Conservation (phyloP, 176 grass and related monocot genomes). For the Tillandsia leiboldiana region DNA sequence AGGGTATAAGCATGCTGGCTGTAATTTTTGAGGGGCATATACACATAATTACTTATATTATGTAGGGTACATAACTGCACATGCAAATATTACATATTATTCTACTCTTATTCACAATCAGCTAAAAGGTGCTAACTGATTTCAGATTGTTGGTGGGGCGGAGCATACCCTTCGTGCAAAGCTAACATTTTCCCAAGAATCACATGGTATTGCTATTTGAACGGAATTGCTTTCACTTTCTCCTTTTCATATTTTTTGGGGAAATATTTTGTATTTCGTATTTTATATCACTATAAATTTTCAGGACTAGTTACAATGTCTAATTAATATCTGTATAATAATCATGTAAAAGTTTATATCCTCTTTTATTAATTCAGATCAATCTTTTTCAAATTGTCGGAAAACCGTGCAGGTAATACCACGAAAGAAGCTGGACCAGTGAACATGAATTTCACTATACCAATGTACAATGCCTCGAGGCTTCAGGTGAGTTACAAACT, state of each 20-base stretch:
- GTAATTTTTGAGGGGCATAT: too few relatives aligned
- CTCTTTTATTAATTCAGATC: too few relatives aligned
- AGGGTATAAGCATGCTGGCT: too few relatives aligned
- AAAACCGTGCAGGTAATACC: constrained; percentile 53
- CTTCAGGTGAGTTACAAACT: constrained; percentile 54
- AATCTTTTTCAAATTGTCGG: too few relatives aligned
- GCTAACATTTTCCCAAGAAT: constrained; percentile 95
- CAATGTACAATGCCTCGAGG: constrained; percentile 96
- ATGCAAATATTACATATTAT: too few relatives aligned
- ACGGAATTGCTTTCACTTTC: not conserved
- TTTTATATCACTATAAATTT: too few relatives aligned
- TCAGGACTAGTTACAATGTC: too few relatives aligned
- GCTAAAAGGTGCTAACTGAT: constrained; percentile 10
- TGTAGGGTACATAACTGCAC: too few relatives aligned
- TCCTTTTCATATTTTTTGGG: not conserved
- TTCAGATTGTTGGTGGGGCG: constrained; percentile 91
- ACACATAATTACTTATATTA: too few relatives aligned
- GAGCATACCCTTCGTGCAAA: constrained; percentile 94
- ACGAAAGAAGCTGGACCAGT: constrained; percentile 92
- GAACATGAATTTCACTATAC: constrained; percentile 98
- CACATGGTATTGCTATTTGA: constrained; percentile 50
- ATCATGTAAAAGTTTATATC: too few relatives aligned
- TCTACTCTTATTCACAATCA: not conserved
- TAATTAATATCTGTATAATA: too few relatives aligned
- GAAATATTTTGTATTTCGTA: not conserved